These are phyloP conservation scores for Oropetium thomaeum DNA, from an alignment of 176 grass and related monocot species.

Conservation along the genomic window DNA sequence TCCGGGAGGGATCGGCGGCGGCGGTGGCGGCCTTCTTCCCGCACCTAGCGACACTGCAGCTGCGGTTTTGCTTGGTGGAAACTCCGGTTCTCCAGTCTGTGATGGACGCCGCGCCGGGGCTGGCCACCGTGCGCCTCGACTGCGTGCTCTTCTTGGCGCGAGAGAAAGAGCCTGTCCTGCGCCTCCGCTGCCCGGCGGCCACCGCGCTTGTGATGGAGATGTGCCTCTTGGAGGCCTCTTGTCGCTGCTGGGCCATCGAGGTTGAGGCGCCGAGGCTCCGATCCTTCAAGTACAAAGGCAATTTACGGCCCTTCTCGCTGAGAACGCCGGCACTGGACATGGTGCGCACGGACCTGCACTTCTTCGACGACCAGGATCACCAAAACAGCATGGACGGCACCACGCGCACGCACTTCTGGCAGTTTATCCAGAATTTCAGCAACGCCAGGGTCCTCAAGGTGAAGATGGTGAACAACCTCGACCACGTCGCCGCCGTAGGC, in stretches of 20 bases:
- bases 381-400: no score
- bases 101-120: neutral
- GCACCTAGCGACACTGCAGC: neutral
- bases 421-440: neutral
- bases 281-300: neutral
- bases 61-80: neutral
- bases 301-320: neutral
- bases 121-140: neutral
- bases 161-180: neutral
- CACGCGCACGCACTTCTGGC: neutral
- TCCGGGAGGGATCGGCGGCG: no score
- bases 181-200: neutral
- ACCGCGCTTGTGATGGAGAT: neutral
- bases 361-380: neutral
- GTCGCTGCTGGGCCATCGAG: neutral
- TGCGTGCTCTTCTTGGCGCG: no score
- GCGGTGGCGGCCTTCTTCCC: neutral
- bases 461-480: neutral
- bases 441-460: neutral
- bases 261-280: neutral
- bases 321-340: neutral
- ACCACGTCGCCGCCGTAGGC: neutral
- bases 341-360: neutral
- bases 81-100: neutral
- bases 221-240: neutral